Base-by-base conservation (phyloP, 202 grass and related monocot genomes). In the Bolboschoenoplectus hybrid region DNA sequence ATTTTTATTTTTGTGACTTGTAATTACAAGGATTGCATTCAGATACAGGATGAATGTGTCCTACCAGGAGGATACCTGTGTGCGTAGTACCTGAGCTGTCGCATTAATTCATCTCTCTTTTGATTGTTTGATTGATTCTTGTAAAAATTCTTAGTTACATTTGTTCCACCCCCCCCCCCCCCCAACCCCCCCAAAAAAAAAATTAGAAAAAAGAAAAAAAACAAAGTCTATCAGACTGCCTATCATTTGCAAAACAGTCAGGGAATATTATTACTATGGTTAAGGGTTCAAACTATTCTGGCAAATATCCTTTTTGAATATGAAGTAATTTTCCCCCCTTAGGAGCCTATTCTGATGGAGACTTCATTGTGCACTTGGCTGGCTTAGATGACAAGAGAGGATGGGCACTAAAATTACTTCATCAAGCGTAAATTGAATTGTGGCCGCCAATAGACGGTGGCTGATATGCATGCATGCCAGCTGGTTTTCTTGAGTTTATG, bases 331-430 rank as follows among this genome's bases (percentile, higher is more conserved):
- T 79, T 26, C 40, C 49, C 34, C 12, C 11, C n/a, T 53, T 17
- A 91, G 89, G 89, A 83, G 89, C 51, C 1, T 88, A 91, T 55
- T 91, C 89, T 14, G 65, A 91, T 78, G 89, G 89, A 85, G 89
- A 91, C 82, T 91, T 91, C 50, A 77, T 91, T 57, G 86, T 86
- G 6, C 86, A 91, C 67, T 61, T 91, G 71, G 89, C 89, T 67
- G 89, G 89, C 10, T 53, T 91, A 75, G 89, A 91, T 82, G 86
- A 91, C 66, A 91, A 91, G 83, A 91, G 82, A 72, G 75, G 50
- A 82, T 91, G 89, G 89, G 46, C 86, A 57, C 49, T 74, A 11
- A 76, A 78, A 65, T 81, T 91, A 41, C 66, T 91, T 6, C 62
- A 91, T 47, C 67, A 86, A 72, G 66, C 83, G 68, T 77, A 74